Base-by-base conservation (phyloP, 164 flowering plant genomes). In the Vitis labrusca region DNA sequence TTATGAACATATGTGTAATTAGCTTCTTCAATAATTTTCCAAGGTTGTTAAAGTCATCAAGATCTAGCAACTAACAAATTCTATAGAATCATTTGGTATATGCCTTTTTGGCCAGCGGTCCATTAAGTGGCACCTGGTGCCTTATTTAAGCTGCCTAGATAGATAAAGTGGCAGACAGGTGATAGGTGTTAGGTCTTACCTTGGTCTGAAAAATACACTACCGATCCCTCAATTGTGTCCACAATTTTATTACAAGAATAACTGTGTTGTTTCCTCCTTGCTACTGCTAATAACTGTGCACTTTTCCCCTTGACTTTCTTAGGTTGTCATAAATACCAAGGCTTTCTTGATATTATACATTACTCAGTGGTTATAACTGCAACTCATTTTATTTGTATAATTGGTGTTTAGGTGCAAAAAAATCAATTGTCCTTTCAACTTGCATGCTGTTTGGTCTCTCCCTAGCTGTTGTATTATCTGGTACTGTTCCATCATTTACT, bases 401-500 rank as follows among this genome's bases (percentile, higher is more conserved):
- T 53, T 77, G 63, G 8, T 73, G 66, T 71, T 29, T 60, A 95
- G 98, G 92, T 83, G 91, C 85, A 64, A 91, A 87, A 77, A 72
- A 73, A 55, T 71, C 86, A 50, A 61, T 91, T 58, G 32, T 85
- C 48, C 19, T 86, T 65, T 84, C 85, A 60, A 59, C 83, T 15
- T 70, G 74, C 51, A 61, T 85, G 59, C 65, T 91, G 47, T 85
- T 86, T 74, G 88, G 78, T 58, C 81, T 95, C 32, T 85, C 99
- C 29, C 72, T 95, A 5, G 71, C 74, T 59, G 85, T 80, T 47
- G 85, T 90, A 52, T 50, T 75, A 59, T 75, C 79, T 67, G 94
- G 91, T 65, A 37, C 76, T 13, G 53, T 90, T 64, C 94, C 93
- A 57, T 88, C 96, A 48, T 93, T 90, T 79, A 83, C 90, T 9